Conservation (phyloP, 768 basidiomycete genomes). For the Termitomyces sp. region DNA sequence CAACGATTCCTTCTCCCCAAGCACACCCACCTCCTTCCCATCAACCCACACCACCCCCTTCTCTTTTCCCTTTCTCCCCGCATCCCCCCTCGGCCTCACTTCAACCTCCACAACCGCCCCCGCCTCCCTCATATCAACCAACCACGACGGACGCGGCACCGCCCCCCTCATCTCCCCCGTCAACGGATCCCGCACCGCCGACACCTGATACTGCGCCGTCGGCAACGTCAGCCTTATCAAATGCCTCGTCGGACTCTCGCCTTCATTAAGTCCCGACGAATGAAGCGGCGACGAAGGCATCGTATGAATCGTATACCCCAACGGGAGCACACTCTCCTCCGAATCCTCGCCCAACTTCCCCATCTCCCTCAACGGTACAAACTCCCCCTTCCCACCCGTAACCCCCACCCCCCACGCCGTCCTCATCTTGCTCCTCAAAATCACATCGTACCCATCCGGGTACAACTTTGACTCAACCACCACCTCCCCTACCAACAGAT, state of each 20-base stretch:
- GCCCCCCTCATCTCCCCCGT: slow-evolving; percentile 62
- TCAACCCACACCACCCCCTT: slow-evolving; percentile 30
- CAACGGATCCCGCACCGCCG: slow-evolving; percentile 78
- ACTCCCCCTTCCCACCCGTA: slow-evolving; percentile 18
- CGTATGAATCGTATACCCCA: slow-evolving; percentile 61
- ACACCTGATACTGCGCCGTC: slow-evolving; percentile 75
- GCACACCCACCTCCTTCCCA: slow-evolving; percentile 52
- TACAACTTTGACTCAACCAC: slow-evolving; percentile 81
- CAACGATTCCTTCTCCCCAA: slow-evolving; percentile 75
- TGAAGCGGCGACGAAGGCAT: slow-evolving; percentile 82
- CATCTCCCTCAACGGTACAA: slow-evolving; percentile 27
- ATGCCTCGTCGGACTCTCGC: slow-evolving; percentile 62
- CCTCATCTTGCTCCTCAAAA: slow-evolving; percentile 40
- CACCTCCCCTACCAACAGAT: slow-evolving; percentile 75
- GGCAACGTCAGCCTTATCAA: slow-evolving; percentile 76
- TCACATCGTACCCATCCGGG: slow-evolving; percentile 67
- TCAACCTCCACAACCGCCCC: slow-evolving; percentile 50
- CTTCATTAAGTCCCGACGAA: slow-evolving; percentile 54
- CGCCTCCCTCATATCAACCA: slow-evolving; percentile 55
- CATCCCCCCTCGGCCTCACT: slow-evolving; percentile 42
- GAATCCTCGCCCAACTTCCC: slow-evolving; percentile 28
- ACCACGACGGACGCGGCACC: slow-evolving; percentile 70
- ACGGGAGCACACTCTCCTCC: slow-evolving; percentile 38
- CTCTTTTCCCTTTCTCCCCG: slow-evolving; percentile 22
- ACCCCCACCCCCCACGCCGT: too few species aligned